Evolutionary conservation across 768 basidiomycete genomes (phyloP).

Genomic region (Galerina marginata): DNA sequence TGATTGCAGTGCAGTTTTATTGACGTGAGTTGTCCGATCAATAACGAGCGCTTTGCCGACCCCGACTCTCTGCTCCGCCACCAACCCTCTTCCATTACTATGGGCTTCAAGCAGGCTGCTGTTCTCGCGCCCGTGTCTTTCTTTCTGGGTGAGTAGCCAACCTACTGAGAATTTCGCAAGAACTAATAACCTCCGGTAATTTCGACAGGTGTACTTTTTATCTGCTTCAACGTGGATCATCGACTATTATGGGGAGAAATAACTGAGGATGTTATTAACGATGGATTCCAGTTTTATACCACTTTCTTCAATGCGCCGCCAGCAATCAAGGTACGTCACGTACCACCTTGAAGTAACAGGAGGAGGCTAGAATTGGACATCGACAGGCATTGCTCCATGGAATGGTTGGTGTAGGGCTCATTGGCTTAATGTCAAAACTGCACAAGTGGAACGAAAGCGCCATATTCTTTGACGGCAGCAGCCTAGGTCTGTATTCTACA

Average conservation of each 20-base stretch:
- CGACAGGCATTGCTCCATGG: constrained; percentile 86
- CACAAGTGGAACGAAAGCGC: constrained; percentile 92
- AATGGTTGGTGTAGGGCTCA: constrained; percentile 77
- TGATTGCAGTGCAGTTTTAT: constrained; percentile 4
- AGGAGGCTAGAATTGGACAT: background rate
- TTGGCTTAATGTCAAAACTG: constrained; percentile 79
- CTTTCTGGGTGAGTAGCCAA: constrained; percentile 67
- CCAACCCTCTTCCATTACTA: constrained; percentile 33
- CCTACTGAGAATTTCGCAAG: background rate
- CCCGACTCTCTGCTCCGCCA: constrained; percentile 10
- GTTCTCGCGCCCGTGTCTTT: constrained; percentile 88
- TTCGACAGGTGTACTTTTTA: constrained; percentile 73
- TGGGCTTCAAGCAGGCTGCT: constrained; percentile 93
- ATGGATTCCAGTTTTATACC: constrained; percentile 89
- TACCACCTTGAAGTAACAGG: background rate
- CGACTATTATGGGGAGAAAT: constrained; percentile 75
- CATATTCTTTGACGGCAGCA: constrained; percentile 92
- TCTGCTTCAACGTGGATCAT: constrained; percentile 89
- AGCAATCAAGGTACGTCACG: constrained; percentile 81
- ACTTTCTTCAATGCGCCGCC: constrained; percentile 94
- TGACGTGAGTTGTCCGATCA: constrained; percentile 8
- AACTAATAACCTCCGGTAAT: constrained; percentile 10
- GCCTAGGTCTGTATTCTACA: constrained; percentile 63
- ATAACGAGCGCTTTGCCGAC: constrained; percentile 5
- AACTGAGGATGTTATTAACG: constrained; percentile 66